Evolutionary conservation across 1,139 yeast genomes (phyloP).

Genomic region (Hyphopichia wangnamkhiaoensis): DNA sequence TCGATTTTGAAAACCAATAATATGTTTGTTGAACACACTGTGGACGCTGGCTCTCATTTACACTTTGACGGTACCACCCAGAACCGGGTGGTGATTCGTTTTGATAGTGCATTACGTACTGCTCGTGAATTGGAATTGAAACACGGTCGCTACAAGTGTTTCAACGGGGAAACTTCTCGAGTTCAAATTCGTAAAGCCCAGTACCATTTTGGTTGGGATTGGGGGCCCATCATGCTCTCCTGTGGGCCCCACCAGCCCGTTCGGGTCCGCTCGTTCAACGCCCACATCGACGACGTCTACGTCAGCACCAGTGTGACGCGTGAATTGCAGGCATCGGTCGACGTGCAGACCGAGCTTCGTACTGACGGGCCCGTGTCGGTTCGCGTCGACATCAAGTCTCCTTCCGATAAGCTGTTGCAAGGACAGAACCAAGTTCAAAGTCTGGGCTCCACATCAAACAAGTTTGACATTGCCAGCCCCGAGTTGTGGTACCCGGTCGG

Average conservation of each 20-base stretch:
- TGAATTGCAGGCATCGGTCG: slow-evolving; percentile 2
- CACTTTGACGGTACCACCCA: slow-evolving; percentile 7
- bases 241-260: slow-evolving; percentile 51
- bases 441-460: neutral
- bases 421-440: neutral
- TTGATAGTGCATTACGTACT: slow-evolving; percentile 21
- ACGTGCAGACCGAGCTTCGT: neutral
- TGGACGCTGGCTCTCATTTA: slow-evolving; percentile 12
- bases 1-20: slow-evolving; percentile 33
- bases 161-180: slow-evolving; percentile 44
- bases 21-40: slow-evolving; percentile 33
- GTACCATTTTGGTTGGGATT: slow-evolving; percentile 61
- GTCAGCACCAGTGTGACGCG: slow-evolving; percentile 18
- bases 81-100: slow-evolving; percentile 22
- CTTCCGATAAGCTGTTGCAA: neutral
- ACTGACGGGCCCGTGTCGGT: neutral
- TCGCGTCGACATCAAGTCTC: neutral
- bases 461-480: slow-evolving; percentile 17
- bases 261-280: slow-evolving; percentile 25
- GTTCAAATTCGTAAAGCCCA: slow-evolving; percentile 52
- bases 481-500: slow-evolving; percentile 45
- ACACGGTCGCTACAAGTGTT: slow-evolving; percentile 22
- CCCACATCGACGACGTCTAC: slow-evolving; percentile 19
- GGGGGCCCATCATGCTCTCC: slow-evolving; percentile 54
- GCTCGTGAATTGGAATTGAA: slow-evolving; percentile 22